A percentile compares a stretch with the other conserved stretches of the same genome.
Conservation (phyloP, 2,329 filamentous ascomycete species). For the Metarhizium brunneum region DNA sequence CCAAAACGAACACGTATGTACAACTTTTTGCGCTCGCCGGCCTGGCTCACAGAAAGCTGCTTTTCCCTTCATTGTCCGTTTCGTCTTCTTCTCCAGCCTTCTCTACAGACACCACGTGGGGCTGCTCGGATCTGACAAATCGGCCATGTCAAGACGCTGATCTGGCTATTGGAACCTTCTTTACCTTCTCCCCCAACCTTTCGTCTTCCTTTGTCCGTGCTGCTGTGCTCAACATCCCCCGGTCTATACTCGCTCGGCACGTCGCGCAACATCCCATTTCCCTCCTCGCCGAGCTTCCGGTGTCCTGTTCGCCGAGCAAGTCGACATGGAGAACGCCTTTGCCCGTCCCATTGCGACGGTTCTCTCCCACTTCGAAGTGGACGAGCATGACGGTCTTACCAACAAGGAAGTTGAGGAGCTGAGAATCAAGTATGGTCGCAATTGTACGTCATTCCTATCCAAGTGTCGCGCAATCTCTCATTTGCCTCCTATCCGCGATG, state of each 20-base stretch:
- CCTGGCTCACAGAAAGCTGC: background rate
- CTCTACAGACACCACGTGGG: slow-evolving; percentile 21
- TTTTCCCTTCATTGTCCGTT: background rate
- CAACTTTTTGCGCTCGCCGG: slow-evolving; percentile 10
- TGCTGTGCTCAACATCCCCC: background rate
- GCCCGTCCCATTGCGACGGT: slow-evolving; percentile 48
- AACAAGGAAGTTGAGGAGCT: slow-evolving; percentile 48
- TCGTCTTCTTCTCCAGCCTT: slow-evolving; percentile 8
- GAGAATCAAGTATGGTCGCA: slow-evolving; percentile 53
- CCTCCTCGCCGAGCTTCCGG: slow-evolving; percentile 1
- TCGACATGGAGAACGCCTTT: slow-evolving; percentile 54
- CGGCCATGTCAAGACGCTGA: slow-evolving; percentile 17
- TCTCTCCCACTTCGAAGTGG: slow-evolving; percentile 48
- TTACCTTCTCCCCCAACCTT: background rate
- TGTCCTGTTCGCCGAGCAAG: slow-evolving; percentile 6
- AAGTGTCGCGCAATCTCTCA: slow-evolving; percentile 2
- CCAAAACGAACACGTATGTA: slow-evolving; percentile 20
- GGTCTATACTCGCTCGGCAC: slow-evolving; percentile 1
- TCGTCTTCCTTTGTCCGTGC: background rate
- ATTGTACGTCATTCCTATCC: slow-evolving; percentile 40
- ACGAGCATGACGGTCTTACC: slow-evolving; percentile 44
- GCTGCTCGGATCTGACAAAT: slow-evolving; percentile 17
- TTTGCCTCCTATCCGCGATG: slow-evolving; percentile 3
- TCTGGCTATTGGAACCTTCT: slow-evolving; percentile 1
- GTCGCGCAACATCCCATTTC: background rate